Conservation (phyloP, 352 stramenopile species). For the Pythium vanterpoolii region DNA sequence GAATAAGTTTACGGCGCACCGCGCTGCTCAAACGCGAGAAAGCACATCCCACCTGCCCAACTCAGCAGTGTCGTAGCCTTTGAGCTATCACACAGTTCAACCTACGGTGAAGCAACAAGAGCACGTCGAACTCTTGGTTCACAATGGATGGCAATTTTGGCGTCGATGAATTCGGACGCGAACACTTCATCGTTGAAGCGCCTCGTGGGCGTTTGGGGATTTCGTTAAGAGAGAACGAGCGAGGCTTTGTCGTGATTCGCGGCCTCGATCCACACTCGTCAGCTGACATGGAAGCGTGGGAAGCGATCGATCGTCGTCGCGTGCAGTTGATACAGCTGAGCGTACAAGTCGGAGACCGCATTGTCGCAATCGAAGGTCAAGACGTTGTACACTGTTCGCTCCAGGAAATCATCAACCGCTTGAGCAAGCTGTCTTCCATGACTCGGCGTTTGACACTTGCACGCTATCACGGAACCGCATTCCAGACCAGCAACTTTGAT, state of each 20-base stretch:
- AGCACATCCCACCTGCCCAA: background rate
- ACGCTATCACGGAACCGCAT: conserved; percentile 34
- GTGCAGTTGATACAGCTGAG: conserved; percentile 31
- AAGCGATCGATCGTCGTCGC: conserved; percentile 32
- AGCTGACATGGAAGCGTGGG: conserved; percentile 25
- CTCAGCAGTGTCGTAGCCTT: background rate
- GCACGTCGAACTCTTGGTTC: background rate
- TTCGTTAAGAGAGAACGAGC: conserved; percentile 45
- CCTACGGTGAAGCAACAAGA: conserved; percentile 3
- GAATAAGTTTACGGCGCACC: background rate
- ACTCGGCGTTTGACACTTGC: conserved; percentile 46
- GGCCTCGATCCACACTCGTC: conserved; percentile 29
- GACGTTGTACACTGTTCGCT: conserved; percentile 43
- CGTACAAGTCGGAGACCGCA: conserved; percentile 42
- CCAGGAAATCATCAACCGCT: conserved; percentile 38
- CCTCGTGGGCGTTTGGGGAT: conserved; percentile 50
- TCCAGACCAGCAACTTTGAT: conserved; percentile 34
- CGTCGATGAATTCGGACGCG: conserved; percentile 45
- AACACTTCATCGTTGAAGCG: conserved; percentile 44
- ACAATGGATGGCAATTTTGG: conserved; percentile 24
- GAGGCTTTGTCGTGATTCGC: conserved; percentile 43
- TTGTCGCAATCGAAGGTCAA: conserved; percentile 46
- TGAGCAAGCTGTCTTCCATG: conserved; percentile 39
- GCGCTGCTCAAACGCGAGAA: background rate
- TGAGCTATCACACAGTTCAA: background rate